phyloP scores from a whole-genome alignment of 768 basidiomycete species.

The Kwoniella sp. region DNA sequence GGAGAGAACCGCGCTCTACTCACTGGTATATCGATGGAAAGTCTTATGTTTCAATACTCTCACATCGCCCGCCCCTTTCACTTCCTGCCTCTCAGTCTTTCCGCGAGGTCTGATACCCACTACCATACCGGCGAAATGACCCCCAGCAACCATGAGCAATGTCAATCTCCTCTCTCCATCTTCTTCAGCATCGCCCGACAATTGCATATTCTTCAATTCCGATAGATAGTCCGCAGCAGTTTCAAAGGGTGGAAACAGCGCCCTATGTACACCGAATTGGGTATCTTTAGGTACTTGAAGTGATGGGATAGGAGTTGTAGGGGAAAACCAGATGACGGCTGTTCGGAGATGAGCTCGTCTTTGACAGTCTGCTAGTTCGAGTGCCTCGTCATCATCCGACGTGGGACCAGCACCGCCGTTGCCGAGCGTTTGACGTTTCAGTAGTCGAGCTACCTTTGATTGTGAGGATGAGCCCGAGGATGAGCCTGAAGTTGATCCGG shows the following conservation, averaged over 20 bases:
- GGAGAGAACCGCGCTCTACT: too few relatives aligned
- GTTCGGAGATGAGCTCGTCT: constrained; percentile 62
- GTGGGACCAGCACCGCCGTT: constrained; percentile 59
- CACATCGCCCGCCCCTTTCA: constrained; percentile 61
- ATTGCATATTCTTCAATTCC: constrained; percentile 49
- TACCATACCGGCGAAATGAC: constrained; percentile 94
- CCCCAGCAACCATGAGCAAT: constrained; percentile 94
- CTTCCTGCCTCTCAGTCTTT: constrained; percentile 72
- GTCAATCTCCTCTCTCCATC: constrained; percentile 70
- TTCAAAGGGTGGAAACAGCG: constrained; percentile 64
- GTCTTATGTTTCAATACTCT: constrained; percentile 82
- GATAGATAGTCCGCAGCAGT: constrained; percentile 48
- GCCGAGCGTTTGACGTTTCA: constrained; percentile 67
- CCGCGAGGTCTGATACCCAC: constrained; percentile 58
- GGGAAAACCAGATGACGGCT: constrained; percentile 80
- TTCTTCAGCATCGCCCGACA: constrained; percentile 30
- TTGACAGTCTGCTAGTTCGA: constrained; percentile 44
- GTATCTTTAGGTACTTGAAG: constrained; percentile 61
- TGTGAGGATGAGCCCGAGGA: constrained; percentile 57
- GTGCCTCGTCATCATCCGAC: constrained; percentile 44
- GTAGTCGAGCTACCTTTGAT: constrained; percentile 67
- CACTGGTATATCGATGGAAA: constrained; percentile 97
- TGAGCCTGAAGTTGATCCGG: constrained; percentile 37
- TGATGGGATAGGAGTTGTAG: constrained; percentile 57
- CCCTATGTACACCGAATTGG: constrained; percentile 84